Evolutionary conservation across 257 asterid genomes (phyloP), one percentile per base, ranked within the genome.

Genomic region (Buddleja alternifolia): DNA sequence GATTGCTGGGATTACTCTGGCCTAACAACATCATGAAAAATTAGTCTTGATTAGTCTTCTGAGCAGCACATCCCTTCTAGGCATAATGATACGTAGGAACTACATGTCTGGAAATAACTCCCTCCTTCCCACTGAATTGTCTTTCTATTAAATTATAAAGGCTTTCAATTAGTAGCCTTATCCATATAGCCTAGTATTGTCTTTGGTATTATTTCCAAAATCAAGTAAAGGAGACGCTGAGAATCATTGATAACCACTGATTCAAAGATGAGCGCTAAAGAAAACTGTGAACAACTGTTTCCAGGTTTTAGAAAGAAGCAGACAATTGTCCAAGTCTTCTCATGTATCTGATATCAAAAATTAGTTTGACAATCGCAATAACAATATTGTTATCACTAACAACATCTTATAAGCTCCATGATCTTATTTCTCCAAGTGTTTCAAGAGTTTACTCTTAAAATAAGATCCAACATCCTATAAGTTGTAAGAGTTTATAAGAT

Each of bases 321-420:
- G 55, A 50, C 51, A 57, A 48, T 42, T 57, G 57, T 39, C 65
- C 54, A 56, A 40, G 73, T 41, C 61, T 42, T 48, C 16, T 29
- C 5, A 29, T 29, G 5, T 29, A n/a, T 29, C 5, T 29, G 5
- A 29, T 29, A 29, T 29, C 34, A 29, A 29, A 29, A 29, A 29
- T 29, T 29, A 29, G 3, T 29, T 29, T 29, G 34, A 29, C 34
- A 29, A 29, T 29, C 34, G 2, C 5, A 2, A 29, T n/a, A 29
- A 29, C 34, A 29, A 29, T 29, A 29, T 29, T 29, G 34, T 29
- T 29, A 29, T 29, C 34, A 29, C 34, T 29, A 29, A 29, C n/a
- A n/a, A n/a, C n/a, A n/a, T 29, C 34, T 29, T 29, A 29, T 29
- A 29, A 29, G 34, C 5, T 29, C 34, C 34, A 29, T 29, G 34